Conservation (phyloP, 192 early-diverging fungal genomes). For the Rhizophagus sp. region DNA sequence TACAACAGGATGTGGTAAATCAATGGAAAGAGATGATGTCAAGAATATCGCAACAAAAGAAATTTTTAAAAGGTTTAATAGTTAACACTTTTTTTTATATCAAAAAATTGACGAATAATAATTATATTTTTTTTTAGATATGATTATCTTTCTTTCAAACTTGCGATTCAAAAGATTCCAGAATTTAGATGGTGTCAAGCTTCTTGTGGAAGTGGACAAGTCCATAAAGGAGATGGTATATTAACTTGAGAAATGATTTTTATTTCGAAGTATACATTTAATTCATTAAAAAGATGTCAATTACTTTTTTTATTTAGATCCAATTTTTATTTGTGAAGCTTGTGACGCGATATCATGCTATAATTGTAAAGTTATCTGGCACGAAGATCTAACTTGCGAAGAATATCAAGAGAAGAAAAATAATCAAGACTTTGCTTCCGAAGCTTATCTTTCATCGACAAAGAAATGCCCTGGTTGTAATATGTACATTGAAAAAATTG, state of each 20-base stretch:
- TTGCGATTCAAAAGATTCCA: neutral
- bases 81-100: neutral
- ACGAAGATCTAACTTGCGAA: constrained; percentile 6
- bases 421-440: constrained; percentile 2
- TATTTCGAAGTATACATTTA: neutral
- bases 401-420: neutral
- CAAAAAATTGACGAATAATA: neutral
- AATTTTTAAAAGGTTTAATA: neutral
- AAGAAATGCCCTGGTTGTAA: neutral
- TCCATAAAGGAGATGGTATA: constrained; percentile 5
- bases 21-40: neutral
- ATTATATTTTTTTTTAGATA: neutral
- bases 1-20: neutral
- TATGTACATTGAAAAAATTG: constrained; percentile 7
- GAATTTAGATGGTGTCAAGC: constrained; percentile 10
- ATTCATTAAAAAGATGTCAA: too few relatives aligned
- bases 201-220: neutral
- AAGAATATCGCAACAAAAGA: neutral
- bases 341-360: constrained; percentile 21
- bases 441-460: neutral
- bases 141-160: neutral
- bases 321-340: constrained; percentile 12
- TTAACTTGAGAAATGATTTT: neutral
- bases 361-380: constrained; percentile 10
- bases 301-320: neutral